Evolutionary conservation across 805 yeast species (phyloP).

Genomic region (Yueomyces sinensis): DNA sequence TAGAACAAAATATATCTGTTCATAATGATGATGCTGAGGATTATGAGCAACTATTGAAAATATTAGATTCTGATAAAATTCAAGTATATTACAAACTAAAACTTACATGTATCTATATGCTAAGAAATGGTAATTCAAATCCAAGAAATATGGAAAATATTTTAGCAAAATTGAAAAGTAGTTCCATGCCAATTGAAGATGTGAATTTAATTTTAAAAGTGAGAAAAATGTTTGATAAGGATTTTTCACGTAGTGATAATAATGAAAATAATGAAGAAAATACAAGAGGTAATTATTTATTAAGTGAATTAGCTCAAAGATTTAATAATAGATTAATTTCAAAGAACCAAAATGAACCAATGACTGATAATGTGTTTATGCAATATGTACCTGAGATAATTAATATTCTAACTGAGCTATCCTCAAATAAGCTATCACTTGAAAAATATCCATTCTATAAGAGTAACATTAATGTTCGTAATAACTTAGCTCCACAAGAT

Average conservation of each 20-base stretch:
- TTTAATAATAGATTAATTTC: constrained; percentile 23
- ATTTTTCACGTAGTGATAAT: not conserved
- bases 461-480: not conserved
- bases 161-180: constrained; percentile 24
- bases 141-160: constrained; percentile 39
- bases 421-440: constrained; percentile 24
- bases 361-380: constrained; percentile 65
- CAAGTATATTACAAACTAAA: constrained; percentile 51
- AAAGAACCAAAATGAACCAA: constrained; percentile 17
- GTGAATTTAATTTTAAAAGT: constrained; percentile 26
- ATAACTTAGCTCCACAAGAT: constrained; percentile 36
- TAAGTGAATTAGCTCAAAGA: constrained; percentile 22
- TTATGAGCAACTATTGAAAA: constrained; percentile 37
- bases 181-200: constrained; percentile 26
- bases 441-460: constrained; percentile 23
- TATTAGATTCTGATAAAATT: constrained; percentile 33
- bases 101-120: constrained; percentile 57
- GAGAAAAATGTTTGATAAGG: not conserved
- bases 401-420: constrained; percentile 21
- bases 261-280: constrained; percentile 5
- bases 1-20: constrained; percentile 76
- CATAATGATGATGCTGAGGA: constrained; percentile 46
- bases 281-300: constrained; percentile 13
- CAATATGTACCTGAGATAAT: constrained; percentile 72
- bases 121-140: constrained; percentile 51